Percentiles rank a stretch among this genome's conserved stretches.
Conservation (phyloP, 1,284 basidiomycete genomes). For the Volvariella volvacea region DNA sequence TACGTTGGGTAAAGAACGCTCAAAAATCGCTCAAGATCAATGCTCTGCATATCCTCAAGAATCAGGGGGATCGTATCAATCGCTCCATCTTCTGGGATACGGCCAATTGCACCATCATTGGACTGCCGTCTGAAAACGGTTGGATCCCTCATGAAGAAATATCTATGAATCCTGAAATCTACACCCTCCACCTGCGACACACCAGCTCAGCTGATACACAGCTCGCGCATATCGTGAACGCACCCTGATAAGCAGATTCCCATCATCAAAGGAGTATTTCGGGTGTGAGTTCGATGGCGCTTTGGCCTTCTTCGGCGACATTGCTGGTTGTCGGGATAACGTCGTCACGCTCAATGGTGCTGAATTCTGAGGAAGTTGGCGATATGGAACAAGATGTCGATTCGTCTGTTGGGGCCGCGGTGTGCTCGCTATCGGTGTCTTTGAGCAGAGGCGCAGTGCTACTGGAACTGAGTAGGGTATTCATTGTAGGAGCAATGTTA, state of each 20-base stretch:
- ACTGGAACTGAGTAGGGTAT: too few species aligned
- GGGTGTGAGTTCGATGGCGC: conserved; percentile 6
- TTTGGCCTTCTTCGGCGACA: too few species aligned
- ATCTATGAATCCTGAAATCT: conserved; percentile 17
- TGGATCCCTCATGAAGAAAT: conserved; percentile 26
- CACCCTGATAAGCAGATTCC: conserved; percentile 15
- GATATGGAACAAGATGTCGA: too few species aligned
- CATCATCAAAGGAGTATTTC: conserved; percentile 15
- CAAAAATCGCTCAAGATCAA: conserved; percentile 25
- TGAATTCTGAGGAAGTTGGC: too few species aligned
- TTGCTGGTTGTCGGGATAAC: too few species aligned
- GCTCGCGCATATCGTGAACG: not conserved
- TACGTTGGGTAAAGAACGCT: conserved; percentile 27
- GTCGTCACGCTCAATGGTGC: too few species aligned
- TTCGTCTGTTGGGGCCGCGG: too few species aligned
- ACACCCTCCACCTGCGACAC: conserved; percentile 15
- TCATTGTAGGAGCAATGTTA: too few species aligned
- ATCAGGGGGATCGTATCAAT: conserved; percentile 10
- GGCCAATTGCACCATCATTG: conserved; percentile 4
- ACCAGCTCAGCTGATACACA: conserved; percentile 1
- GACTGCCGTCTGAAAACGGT: conserved; percentile 16
- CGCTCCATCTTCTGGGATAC: not conserved
- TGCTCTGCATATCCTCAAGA: conserved; percentile 11
- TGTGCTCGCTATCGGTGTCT: too few species aligned
- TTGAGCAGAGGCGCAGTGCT: too few species aligned